phyloP scores from a whole-genome alignment of 1,284 basidiomycete genomes.

The Fomes fomentarius region DNA sequence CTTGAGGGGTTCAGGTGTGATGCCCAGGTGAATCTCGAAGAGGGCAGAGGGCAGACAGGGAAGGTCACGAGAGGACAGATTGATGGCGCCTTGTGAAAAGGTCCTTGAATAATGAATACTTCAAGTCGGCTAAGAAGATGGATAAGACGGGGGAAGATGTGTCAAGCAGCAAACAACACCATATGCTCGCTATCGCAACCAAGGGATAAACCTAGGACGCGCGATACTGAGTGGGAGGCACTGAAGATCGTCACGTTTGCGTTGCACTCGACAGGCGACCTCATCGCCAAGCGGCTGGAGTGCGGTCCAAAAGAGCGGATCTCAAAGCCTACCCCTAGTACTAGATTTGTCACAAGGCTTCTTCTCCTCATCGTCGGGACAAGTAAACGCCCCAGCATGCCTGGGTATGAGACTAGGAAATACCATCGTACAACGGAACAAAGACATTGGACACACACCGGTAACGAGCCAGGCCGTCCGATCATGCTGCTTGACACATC shows the following conservation, averaged over 20 bases:
- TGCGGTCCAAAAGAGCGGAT: too few relatives aligned
- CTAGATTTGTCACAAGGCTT: too few relatives aligned
- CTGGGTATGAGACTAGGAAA: too few relatives aligned
- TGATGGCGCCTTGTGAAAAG: slow-evolving; percentile 59
- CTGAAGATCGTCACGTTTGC: too few relatives aligned
- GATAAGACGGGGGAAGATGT: slow-evolving; percentile 13
- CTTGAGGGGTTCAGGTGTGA: slow-evolving; percentile 66
- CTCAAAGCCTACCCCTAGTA: too few relatives aligned
- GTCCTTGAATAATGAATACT: slow-evolving; percentile 25
- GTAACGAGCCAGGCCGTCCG: neutral
- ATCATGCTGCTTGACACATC: slow-evolving; percentile 23
- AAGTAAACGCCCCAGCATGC: too few relatives aligned
- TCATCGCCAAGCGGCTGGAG: too few relatives aligned
- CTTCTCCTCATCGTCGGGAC: too few relatives aligned
- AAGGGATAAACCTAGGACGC: neutral
- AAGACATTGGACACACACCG: neutral
- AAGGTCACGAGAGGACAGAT: slow-evolving; percentile 70
- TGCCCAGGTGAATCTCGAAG: slow-evolving; percentile 78
- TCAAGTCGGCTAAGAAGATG: slow-evolving; percentile 24
- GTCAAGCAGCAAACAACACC: slow-evolving; percentile 12
- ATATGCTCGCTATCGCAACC: neutral
- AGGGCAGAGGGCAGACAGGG: slow-evolving; percentile 73
- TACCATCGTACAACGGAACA: neutral
- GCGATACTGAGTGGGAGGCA: neutral
- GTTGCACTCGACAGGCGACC: too few relatives aligned